Percentiles rank a stretch among this genome's conserved stretches.
Evolutionary conservation across 805 yeast genomes (phyloP).

Genomic region (Candida pini): DNA sequence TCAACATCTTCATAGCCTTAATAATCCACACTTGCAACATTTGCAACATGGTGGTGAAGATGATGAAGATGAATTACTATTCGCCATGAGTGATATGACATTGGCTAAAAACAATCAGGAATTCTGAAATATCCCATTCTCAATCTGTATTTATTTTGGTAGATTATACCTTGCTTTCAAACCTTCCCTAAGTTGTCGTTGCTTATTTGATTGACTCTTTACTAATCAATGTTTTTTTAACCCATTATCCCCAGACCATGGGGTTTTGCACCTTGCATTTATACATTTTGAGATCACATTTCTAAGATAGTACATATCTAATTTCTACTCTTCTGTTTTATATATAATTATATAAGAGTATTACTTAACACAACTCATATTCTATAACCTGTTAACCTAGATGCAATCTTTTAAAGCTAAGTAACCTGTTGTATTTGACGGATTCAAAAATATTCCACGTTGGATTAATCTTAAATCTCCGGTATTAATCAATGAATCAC

Average conservation of each 20-base stretch:
- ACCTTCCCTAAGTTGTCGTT: no score
- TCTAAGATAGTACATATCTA: neutral
- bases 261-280: no score
- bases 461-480: conserved; percentile 54
- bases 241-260: no score
- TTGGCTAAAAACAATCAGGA: conserved; percentile 23
- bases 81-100: conserved; percentile 72
- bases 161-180: no score
- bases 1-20: conserved; percentile 1
- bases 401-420: conserved; percentile 12
- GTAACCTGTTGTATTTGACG: conserved; percentile 37
- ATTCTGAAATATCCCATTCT: no score
- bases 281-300: neutral
- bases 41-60: conserved; percentile 37
- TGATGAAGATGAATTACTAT: conserved; percentile 62
- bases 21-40: no score
- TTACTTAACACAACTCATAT: no score
- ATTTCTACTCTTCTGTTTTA: neutral
- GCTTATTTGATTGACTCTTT: no score
- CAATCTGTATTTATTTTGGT: no score
- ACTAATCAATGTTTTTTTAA: no score
- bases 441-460: conserved; percentile 61
- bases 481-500: conserved; percentile 43
- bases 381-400: no score
- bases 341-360: conserved; percentile 3